Percentiles rank a stretch among this genome's conserved stretches.
Conservation (phyloP, 179 eudicot genomes). For the Corrigiola litoralis region DNA sequence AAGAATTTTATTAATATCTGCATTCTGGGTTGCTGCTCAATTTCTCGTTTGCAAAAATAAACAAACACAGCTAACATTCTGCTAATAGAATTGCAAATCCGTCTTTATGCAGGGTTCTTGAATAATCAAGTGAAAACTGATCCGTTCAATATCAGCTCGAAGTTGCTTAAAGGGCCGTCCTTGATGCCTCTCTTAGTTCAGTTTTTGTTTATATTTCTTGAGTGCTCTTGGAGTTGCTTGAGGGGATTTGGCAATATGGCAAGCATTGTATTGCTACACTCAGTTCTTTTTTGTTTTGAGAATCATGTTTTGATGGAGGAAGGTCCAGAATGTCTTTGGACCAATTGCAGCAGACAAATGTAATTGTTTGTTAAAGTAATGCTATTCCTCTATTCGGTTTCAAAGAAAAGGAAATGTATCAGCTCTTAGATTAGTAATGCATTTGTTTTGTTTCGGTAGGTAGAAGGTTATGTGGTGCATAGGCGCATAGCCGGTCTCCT, state of each 20-base stretch:
- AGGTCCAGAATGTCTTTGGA: neutral
- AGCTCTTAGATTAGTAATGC: too few species aligned
- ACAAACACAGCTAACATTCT: neutral
- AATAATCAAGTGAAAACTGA: conserved; percentile 1
- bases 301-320: neutral
- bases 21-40: too few species aligned
- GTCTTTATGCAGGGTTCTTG: conserved; percentile 7
- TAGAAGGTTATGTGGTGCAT: too few species aligned
- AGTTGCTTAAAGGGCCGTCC: neutral
- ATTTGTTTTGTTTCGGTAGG: too few species aligned
- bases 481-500: too few species aligned
- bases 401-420: too few species aligned
- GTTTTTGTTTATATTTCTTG: neutral
- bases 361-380: too few species aligned
- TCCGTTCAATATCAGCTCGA: neutral
- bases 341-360: neutral
- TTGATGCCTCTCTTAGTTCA: neutral
- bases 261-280: neutral
- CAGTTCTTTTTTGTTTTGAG: conserved; percentile 3
- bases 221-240: neutral
- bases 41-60: neutral
- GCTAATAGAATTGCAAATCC: conserved; percentile 4
- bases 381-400: neutral
- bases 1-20: too few species aligned
- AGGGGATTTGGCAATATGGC: too few species aligned